Conservation (phyloP, 139 green algal species). For the Micromonas pusilla region DNA sequence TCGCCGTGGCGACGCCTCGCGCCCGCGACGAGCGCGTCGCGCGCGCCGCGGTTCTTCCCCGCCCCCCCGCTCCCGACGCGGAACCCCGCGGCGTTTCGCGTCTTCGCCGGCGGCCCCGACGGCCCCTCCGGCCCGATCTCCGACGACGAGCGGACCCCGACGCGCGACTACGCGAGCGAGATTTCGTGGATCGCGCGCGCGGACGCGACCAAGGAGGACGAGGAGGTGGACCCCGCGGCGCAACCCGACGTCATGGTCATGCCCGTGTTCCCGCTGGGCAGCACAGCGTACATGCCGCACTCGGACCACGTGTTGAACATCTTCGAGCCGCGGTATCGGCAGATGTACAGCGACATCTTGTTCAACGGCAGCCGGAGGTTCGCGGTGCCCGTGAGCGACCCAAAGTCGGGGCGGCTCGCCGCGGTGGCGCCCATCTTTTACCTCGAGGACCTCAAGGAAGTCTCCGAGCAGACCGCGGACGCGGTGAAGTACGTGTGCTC, state of each 20-base stretch:
- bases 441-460: constrained; percentile 30
- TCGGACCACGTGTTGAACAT: constrained; percentile 27
- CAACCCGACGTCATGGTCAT: neutral
- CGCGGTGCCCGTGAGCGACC: constrained; percentile 16
- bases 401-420: neutral
- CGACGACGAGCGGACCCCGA: constrained; percentile 1
- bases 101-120: neutral
- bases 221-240: neutral
- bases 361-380: constrained; percentile 27
- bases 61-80: neutral
- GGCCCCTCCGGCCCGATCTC: neutral
- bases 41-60: neutral
- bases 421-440: constrained; percentile 10
- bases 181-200: neutral
- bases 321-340: constrained; percentile 28
- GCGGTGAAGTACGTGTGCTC: constrained; percentile 29
- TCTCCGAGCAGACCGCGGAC: constrained; percentile 25
- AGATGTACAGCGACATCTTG: constrained; percentile 31
- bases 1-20: neutral
- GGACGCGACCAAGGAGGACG: neutral
- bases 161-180: neutral
- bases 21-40: neutral
- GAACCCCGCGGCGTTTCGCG: neutral
- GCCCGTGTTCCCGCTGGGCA: constrained; percentile 22
- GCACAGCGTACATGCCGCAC: constrained; percentile 13